Evolutionary conservation across 78 protist species (phyloP).

Genomic region (Dictyostelium intermedium): DNA sequence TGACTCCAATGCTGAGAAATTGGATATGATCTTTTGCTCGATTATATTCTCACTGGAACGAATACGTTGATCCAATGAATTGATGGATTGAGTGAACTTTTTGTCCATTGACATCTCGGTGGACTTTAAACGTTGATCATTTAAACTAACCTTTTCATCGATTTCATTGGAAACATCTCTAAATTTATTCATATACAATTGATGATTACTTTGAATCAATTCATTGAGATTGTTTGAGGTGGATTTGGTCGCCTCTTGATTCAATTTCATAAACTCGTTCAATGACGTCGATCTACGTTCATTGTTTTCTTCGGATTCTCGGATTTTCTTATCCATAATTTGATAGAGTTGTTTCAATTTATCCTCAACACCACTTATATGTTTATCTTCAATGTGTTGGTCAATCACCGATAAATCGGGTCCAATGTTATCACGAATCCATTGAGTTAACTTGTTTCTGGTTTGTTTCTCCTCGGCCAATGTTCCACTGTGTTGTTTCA

Average conservation of each 20-base stretch:
- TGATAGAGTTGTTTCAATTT: constrained; percentile 62
- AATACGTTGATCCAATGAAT: constrained; percentile 3
- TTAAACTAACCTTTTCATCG: not conserved
- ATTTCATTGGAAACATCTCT: constrained; percentile 16
- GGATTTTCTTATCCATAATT: constrained; percentile 10
- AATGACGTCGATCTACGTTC: not conserved
- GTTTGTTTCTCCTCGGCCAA: constrained; percentile 40
- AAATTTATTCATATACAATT: not conserved
- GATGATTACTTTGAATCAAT: constrained; percentile 23
- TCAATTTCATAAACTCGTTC: not conserved
- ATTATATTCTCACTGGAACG: not conserved
- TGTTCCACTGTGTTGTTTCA: not conserved
- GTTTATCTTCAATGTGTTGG: constrained; percentile 46
- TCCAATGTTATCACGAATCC: constrained; percentile 74
- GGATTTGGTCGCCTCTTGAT: not conserved
- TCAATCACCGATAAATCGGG: constrained; percentile 61
- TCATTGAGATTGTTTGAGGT: not conserved
- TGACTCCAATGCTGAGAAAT: not conserved
- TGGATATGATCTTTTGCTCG: not conserved
- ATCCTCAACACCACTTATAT: constrained; percentile 37
- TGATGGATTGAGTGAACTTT: not conserved
- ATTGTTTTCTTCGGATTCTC: not conserved
- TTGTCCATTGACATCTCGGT: constrained; percentile 31
- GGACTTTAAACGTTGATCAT: constrained; percentile 1
- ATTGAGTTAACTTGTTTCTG: constrained; percentile 24